Evolutionary conservation across 1,139 yeast species (phyloP).

Genomic region (Suhomyces atakaporum): DNA sequence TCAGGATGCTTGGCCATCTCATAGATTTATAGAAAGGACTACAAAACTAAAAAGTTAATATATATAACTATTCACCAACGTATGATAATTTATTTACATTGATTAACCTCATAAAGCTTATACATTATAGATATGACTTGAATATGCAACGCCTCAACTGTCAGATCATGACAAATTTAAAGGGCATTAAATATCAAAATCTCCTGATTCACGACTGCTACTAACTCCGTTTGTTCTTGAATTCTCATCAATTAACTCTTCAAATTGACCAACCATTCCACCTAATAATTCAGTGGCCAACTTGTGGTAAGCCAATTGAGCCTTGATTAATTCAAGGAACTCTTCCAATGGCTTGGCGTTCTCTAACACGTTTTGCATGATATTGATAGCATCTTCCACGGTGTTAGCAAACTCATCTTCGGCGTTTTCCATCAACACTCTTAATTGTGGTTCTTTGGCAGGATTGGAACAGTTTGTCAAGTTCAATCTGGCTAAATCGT

Average conservation of each 20-base stretch:
- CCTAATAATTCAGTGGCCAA: conserved; percentile 71
- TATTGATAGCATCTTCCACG: conserved; percentile 83
- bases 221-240: conserved; percentile 23
- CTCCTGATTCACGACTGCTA: conserved; percentile 41
- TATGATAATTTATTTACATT: too few relatives aligned
- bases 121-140: too few relatives aligned
- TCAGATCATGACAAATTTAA: too few relatives aligned
- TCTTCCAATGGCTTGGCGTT: conserved; percentile 73
- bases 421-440: conserved; percentile 78
- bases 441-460: conserved; percentile 70
- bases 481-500: conserved; percentile 74
- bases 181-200: conserved; percentile 40
- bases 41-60: too few relatives aligned
- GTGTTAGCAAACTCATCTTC: conserved; percentile 92
- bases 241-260: conserved; percentile 56
- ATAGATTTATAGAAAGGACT: background rate
- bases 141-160: too few relatives aligned
- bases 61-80: too few relatives aligned
- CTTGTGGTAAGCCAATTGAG: conserved; percentile 84
- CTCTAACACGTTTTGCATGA: conserved; percentile 81
- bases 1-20: conserved; percentile 1
- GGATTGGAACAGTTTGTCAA: conserved; percentile 70
- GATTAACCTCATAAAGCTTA: too few relatives aligned
- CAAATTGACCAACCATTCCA: conserved; percentile 65
- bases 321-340: conserved; percentile 68